Conservation (phyloP, 2,329 filamentous ascomycete genomes). For the Coniochaeta ligniaria region DNA sequence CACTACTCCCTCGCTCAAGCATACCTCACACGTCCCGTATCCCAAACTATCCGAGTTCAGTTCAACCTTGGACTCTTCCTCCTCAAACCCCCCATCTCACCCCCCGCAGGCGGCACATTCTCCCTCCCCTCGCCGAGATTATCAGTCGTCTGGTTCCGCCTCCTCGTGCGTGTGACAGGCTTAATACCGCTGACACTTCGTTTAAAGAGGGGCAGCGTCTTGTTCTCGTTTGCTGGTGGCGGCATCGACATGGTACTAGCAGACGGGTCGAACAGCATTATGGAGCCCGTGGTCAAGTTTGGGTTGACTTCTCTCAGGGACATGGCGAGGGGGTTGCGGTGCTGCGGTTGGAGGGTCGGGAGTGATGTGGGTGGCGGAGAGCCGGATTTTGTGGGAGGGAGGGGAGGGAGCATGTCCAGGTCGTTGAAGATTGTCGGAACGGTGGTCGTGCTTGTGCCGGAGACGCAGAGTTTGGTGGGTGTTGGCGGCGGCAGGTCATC, state of each 20-base stretch:
- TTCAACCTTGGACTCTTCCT: slow-evolving; percentile 49
- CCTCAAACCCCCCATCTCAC: slow-evolving; percentile 42
- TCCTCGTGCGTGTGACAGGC: slow-evolving; percentile 20
- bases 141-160: slow-evolving; percentile 22
- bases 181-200: slow-evolving; percentile 27
- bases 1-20: background rate
- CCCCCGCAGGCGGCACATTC: slow-evolving; percentile 35
- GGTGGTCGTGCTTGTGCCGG: background rate
- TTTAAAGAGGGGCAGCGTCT: slow-evolving; percentile 40
- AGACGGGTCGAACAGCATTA: slow-evolving; percentile 32
- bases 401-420: slow-evolving; percentile 6
- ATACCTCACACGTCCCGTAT: background rate
- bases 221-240: slow-evolving; percentile 25
- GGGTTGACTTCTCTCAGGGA: slow-evolving; percentile 51
- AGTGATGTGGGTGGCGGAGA: background rate
- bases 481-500: slow-evolving; percentile 12
- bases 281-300: slow-evolving; percentile 27
- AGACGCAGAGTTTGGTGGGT: background rate
- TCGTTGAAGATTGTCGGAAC: slow-evolving; percentile 13
- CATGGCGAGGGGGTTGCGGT: slow-evolving; percentile 22
- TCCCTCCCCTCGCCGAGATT: slow-evolving; percentile 38
- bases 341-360: background rate
- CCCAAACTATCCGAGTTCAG: slow-evolving; percentile 2
- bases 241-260: slow-evolving; percentile 30
- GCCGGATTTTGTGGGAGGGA: background rate